Evolutionary conservation across 179 eudicot genomes (phyloP), one percentile per base, ranked within the genome.

Genomic region (Silene noctiflora): DNA sequence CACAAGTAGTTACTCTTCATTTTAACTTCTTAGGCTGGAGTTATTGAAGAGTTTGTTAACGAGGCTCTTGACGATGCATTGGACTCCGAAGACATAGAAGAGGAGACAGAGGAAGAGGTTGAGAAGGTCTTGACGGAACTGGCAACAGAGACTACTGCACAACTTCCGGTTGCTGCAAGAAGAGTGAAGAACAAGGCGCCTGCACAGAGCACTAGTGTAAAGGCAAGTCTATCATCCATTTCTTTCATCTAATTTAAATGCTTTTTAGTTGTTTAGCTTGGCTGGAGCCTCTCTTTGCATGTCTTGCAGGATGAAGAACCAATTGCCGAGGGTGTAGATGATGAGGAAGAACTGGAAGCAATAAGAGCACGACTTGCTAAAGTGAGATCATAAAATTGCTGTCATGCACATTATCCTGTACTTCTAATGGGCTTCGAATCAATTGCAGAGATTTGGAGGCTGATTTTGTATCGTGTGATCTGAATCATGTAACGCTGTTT

Each of bases 81-180:
- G 62, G 98, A 94, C 81, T 87, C 98, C 3, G 98, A 94, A 73
- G 98, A 90, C 84, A 89, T 92, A 13, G 98, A 94, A 87, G 98
- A 94, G 71, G 98, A 92, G 80, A 92, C 85, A 39, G 97, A 94
- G 75, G 97, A 89, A 85, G 98, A 94, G 84, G 91, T 94, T 63
- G 97, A 94, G 62, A 92, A 90, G 89, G 94, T 94, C 75, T 79
- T 94, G 75, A 86, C 97, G 9, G 97, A 89, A 76, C 83, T 94
- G 83, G 98, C 94, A 67, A 96, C 92, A 25, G 98, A 94, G 81
- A 94, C 98, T 71, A 91, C 96, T 44, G 98, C 97, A 75, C 89
- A 92, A 83, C 97, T 94, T 83, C 96, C 98, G 0, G 86, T 81
- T 77, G 94, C 96, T 39, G 90, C 87, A 33, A 86, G 96, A 78